These are phyloP conservation scores for Fusarium globosum DNA, from an alignment of 2,329 filamentous ascomycete species.

Conservation along the genomic window DNA sequence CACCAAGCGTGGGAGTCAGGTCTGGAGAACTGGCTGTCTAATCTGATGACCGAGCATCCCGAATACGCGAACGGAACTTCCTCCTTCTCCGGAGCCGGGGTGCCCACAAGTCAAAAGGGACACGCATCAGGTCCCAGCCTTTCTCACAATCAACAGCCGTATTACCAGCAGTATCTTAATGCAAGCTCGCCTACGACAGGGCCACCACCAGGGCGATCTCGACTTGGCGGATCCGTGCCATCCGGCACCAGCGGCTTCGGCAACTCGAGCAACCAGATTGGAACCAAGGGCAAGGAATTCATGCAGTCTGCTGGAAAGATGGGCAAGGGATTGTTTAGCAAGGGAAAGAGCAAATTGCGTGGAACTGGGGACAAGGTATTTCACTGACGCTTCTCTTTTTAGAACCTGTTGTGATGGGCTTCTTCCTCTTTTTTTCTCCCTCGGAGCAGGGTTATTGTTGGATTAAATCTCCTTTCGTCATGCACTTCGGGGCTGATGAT, in stretches of 20 bases:
- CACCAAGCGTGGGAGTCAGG: slow-evolving; percentile 81
- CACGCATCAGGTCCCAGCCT: slow-evolving; percentile 39
- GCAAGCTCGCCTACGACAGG: slow-evolving; percentile 49
- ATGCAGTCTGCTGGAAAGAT: slow-evolving; percentile 88
- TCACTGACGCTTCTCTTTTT: slow-evolving; percentile 65
- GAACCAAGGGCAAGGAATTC: slow-evolving; percentile 88
- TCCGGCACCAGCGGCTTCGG: slow-evolving; percentile 60
- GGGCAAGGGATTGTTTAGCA: slow-evolving; percentile 90
- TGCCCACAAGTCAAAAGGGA: slow-evolving; percentile 29
- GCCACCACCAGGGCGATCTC: slow-evolving; percentile 51
- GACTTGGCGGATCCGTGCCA: slow-evolving; percentile 52
- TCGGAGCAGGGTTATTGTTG: slow-evolving; percentile 43
- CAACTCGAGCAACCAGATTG: slow-evolving; percentile 72
- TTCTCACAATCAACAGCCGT: slow-evolving; percentile 56
- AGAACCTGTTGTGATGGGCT: slow-evolving; percentile 46
- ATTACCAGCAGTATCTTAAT: slow-evolving; percentile 68
- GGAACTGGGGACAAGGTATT: slow-evolving; percentile 88
- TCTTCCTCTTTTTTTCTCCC: slow-evolving; percentile 41
- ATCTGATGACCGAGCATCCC: slow-evolving; percentile 58
- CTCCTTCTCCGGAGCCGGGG: slow-evolving; percentile 43
- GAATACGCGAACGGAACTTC: slow-evolving; percentile 58
- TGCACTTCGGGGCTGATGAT: slow-evolving; percentile 46
- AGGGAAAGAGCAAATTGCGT: slow-evolving; percentile 86
- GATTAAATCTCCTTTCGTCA: slow-evolving; percentile 46
- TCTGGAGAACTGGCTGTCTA: slow-evolving; percentile 67